phyloP scores from a whole-genome alignment of 352 stramenopile genomes.

The Pythium apleroticum region DNA sequence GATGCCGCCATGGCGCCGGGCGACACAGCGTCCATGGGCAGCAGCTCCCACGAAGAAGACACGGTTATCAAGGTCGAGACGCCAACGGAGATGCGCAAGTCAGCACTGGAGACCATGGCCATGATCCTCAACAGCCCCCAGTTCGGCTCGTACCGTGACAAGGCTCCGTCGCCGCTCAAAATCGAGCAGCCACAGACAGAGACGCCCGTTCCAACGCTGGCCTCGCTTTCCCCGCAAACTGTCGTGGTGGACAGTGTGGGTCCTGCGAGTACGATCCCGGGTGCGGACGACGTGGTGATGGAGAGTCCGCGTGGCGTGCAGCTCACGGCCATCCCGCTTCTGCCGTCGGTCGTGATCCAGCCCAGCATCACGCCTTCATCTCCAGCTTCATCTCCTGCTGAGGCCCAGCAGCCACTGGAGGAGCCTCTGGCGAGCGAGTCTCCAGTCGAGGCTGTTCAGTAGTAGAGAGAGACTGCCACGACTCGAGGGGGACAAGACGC shows the following conservation, averaged over 20 bases:
- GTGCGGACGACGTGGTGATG: conserved; percentile 22
- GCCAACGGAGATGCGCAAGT: conserved; percentile 18
- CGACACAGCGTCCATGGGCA: conserved; percentile 30
- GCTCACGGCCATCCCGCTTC: conserved; percentile 11
- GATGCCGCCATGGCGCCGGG: conserved; percentile 1
- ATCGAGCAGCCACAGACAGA: conserved; percentile 14
- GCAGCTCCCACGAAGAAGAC: conserved; percentile 19
- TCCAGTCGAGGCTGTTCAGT: background rate
- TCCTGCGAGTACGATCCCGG: background rate
- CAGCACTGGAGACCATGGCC: conserved; percentile 57
- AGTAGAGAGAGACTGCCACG: background rate
- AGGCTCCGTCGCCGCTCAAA: conserved; percentile 27
- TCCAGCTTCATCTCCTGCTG: background rate
- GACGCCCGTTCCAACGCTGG: conserved; percentile 6
- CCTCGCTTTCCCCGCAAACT: background rate
- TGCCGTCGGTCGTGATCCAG: conserved; percentile 28
- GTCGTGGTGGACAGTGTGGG: background rate
- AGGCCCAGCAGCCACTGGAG: background rate
- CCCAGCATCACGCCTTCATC: conserved; percentile 5
- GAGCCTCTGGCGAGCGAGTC: conserved; percentile 3
- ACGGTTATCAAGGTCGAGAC: conserved; percentile 2
- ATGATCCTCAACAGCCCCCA: conserved; percentile 75
- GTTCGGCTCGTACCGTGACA: conserved; percentile 28
- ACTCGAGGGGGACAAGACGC: background rate
- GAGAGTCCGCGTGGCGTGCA: conserved; percentile 21